Evolutionary conservation across 2,329 filamentous ascomycete genomes (phyloP).

Genomic region (Arthrobotrys entomopaga): DNA sequence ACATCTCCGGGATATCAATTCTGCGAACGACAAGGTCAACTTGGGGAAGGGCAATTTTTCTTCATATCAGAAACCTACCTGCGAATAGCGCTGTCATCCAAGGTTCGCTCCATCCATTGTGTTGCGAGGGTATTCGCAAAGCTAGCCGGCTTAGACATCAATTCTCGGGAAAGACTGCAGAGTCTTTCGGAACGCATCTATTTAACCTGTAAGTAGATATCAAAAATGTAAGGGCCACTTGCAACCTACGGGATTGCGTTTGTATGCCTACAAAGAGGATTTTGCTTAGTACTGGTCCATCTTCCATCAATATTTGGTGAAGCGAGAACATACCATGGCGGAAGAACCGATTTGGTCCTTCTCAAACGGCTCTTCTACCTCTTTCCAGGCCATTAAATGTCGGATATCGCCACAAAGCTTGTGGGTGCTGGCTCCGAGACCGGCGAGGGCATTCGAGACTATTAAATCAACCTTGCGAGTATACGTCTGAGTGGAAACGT

Average conservation of each 20-base stretch:
- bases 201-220: not conserved
- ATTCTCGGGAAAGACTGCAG: slow-evolving; percentile 31
- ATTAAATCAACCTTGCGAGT: slow-evolving; percentile 83
- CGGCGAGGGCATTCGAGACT: slow-evolving; percentile 81
- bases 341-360: slow-evolving; percentile 78
- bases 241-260: slow-evolving; percentile 22
- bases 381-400: slow-evolving; percentile 79
- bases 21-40: slow-evolving; percentile 54
- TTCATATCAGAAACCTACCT: slow-evolving; percentile 61
- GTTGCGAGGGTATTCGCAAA: slow-evolving; percentile 61
- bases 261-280: slow-evolving; percentile 33
- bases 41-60: slow-evolving; percentile 60
- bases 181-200: slow-evolving; percentile 38
- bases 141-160: slow-evolving; percentile 27
- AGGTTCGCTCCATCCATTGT: slow-evolving; percentile 81
- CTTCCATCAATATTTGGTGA: not conserved
- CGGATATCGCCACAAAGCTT: slow-evolving; percentile 79
- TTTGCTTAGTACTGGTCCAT: not conserved
- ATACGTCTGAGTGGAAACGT: slow-evolving; percentile 78
- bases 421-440: slow-evolving; percentile 80
- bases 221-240: not conserved
- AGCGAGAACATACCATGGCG: slow-evolving; percentile 63
- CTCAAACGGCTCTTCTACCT: slow-evolving; percentile 86
- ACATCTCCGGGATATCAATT: slow-evolving; percentile 71
- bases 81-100: slow-evolving; percentile 80